These are phyloP conservation scores for Aspergillus sp. DNA, from an alignment of 2,329 filamentous ascomycete species.

Conservation along the genomic window DNA sequence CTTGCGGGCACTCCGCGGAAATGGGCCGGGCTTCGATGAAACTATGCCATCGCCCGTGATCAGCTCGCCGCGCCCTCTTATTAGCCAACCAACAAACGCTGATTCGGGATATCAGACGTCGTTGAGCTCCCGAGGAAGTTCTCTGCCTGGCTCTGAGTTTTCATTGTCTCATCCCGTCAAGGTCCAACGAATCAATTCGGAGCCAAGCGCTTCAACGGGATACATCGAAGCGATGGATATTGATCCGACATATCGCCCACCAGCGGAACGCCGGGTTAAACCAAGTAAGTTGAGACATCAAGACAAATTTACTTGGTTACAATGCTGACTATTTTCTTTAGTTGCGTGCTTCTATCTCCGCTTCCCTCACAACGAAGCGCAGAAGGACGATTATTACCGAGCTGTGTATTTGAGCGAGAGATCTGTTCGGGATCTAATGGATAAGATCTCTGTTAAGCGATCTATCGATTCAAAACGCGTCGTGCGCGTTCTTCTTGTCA, in stretches of 20 bases:
- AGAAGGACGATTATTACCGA: slow-evolving; percentile 59
- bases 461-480: slow-evolving; percentile 66
- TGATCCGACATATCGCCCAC: slow-evolving; percentile 76
- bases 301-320: not conserved
- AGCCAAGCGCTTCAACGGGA: slow-evolving; percentile 49
- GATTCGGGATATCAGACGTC: slow-evolving; percentile 16
- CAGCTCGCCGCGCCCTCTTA: slow-evolving; percentile 12
- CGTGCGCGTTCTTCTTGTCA: slow-evolving; percentile 61
- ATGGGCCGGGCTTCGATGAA: slow-evolving; percentile 25
- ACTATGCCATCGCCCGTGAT: slow-evolving; percentile 32
- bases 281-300: slow-evolving; percentile 44
- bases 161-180: slow-evolving; percentile 7
- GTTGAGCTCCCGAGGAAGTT: slow-evolving; percentile 18
- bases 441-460: slow-evolving; percentile 69
- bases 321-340: slow-evolving; percentile 19
- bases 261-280: slow-evolving; percentile 61
- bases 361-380: slow-evolving; percentile 45
- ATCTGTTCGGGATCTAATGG: slow-evolving; percentile 64
- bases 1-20: slow-evolving; percentile 23
- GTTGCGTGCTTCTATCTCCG: slow-evolving; percentile 84
- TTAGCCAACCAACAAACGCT: no score
- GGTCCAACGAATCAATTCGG: slow-evolving; percentile 19
- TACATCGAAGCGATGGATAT: slow-evolving; percentile 91
- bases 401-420: slow-evolving; percentile 79
- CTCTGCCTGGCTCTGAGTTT: slow-evolving; percentile 2